Evolutionary conservation across 345 rosid species (phyloP).

Genomic region (Hibiscus mutabilis): DNA sequence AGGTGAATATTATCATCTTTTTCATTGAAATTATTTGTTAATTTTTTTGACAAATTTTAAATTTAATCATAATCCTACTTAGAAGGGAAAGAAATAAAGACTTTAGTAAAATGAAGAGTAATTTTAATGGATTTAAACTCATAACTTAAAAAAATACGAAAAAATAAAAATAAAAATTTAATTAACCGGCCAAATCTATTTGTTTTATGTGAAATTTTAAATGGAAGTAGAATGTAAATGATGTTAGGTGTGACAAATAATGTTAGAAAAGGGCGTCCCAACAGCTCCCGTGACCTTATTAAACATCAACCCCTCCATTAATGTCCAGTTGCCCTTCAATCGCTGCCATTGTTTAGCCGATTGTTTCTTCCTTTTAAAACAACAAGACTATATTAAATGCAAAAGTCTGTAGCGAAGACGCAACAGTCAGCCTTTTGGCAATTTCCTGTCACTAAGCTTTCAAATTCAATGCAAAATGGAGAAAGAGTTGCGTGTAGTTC

Average conservation of each 20-base stretch:
- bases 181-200: no score
- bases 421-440: not conserved
- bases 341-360: not conserved
- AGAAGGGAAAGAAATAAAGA: no score
- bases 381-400: constrained; percentile 16
- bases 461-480: not conserved
- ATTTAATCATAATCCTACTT: no score
- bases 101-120: no score
- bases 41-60: no score
- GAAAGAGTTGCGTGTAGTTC: not conserved
- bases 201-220: no score
- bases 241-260: constrained; percentile 3
- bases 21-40: no score
- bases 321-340: constrained; percentile 12
- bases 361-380: not conserved
- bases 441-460: not conserved
- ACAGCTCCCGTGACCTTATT: constrained; percentile 7
- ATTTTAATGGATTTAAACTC: no score
- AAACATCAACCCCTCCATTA: constrained; percentile 2
- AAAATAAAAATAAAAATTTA: no score
- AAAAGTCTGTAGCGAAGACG: not conserved
- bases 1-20: no score
- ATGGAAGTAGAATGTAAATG: no score
- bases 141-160: no score
- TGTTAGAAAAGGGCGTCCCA: constrained; percentile 8